Conservation (phyloP, 2,329 filamentous ascomycete genomes). For the Botrytis pseudocinerea region DNA sequence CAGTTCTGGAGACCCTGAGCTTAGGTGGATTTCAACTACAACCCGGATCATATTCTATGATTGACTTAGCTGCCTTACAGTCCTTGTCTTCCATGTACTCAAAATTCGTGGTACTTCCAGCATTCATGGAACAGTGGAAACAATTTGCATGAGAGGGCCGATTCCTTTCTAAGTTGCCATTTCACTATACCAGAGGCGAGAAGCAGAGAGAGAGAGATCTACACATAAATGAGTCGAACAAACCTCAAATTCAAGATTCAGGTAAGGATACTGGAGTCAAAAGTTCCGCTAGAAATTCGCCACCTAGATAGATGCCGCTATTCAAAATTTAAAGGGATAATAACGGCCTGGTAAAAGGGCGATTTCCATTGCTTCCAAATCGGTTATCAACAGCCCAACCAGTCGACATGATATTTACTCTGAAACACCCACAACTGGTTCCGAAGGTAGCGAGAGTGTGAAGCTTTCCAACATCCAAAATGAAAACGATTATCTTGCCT, state of each 20-base stretch:
- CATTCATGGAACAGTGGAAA: neutral
- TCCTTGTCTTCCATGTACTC: neutral
- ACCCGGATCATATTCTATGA: fast-evolving
- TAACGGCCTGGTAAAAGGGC: fast-evolving
- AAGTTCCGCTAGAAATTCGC: neutral
- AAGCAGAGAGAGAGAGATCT: neutral
- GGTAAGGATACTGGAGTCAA: neutral
- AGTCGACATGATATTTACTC: fast-evolving
- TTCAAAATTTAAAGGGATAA: neutral
- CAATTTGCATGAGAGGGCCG: neutral
- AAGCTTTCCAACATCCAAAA: neutral
- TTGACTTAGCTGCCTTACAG: neutral
- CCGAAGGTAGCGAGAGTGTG: neutral
- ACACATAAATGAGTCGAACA: neutral
- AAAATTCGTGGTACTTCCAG: neutral
- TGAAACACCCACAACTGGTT: neutral
- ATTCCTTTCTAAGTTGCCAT: neutral
- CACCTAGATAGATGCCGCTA: neutral
- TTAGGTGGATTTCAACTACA: neutral
- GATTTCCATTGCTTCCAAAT: neutral
- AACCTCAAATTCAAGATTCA: neutral
- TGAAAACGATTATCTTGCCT: neutral
- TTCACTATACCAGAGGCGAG: neutral
- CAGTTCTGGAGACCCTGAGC: no score
- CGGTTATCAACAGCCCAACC: neutral